Evolutionary conservation across 1,139 yeast species (phyloP).

Genomic region (Diutina scorzettiae): DNA sequence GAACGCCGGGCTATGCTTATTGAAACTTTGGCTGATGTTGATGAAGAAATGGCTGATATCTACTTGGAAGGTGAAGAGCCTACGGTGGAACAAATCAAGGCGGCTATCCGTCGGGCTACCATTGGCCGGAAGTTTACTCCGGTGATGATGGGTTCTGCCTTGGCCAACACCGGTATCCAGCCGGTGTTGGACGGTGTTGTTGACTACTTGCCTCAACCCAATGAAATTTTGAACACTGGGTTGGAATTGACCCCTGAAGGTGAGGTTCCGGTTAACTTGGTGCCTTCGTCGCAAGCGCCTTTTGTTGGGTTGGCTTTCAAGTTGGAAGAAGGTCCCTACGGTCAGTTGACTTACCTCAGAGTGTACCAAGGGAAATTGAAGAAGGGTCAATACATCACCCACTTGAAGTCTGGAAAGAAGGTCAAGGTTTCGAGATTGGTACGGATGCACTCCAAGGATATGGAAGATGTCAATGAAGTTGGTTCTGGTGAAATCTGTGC

Average conservation of each 20-base stretch:
- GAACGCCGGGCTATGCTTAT: constrained; percentile 56
- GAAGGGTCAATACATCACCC: constrained; percentile 83
- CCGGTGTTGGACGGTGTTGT: constrained; percentile 93
- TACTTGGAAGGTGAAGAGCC: constrained; percentile 88
- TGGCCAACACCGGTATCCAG: constrained; percentile 92
- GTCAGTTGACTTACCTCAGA: constrained; percentile 92
- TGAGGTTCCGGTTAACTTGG: constrained; percentile 62
- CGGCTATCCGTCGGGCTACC: constrained; percentile 91
- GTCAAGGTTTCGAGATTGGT: constrained; percentile 92
- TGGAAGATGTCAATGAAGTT: constrained; percentile 94
- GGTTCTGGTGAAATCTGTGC: constrained; percentile 99
- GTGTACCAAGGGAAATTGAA: constrained; percentile 92
- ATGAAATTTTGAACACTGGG: constrained; percentile 84
- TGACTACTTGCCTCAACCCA: constrained; percentile 90
- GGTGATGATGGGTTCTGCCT: constrained; percentile 97
- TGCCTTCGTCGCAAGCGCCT: constrained; percentile 66
- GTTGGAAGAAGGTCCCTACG: constrained; percentile 95
- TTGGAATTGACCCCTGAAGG: constrained; percentile 54
- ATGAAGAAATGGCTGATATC: constrained; percentile 91
- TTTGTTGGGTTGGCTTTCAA: constrained; percentile 96
- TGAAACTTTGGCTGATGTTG: constrained; percentile 95
- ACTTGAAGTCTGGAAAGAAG: constrained; percentile 85
- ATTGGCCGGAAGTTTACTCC: constrained; percentile 95
- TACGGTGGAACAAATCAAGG: constrained; percentile 65
- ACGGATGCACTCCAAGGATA: constrained; percentile 97